Evolutionary conservation across 2,329 filamentous ascomycete species (phyloP).

Genomic region (Trichoderma sp.): DNA sequence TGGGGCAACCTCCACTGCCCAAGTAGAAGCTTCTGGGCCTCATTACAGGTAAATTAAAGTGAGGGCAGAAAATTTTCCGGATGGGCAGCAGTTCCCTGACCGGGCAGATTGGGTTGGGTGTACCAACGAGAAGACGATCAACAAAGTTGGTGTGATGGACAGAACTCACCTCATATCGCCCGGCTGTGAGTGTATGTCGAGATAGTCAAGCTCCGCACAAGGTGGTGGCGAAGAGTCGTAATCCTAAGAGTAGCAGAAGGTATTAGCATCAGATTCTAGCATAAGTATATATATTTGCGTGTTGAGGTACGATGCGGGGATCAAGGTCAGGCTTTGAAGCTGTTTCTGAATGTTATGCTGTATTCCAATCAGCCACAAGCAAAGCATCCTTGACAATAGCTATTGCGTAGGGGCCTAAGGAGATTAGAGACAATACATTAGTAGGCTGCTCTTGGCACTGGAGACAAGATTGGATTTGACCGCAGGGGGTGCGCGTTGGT

Average conservation of each 20-base stretch:
- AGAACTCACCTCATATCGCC: conserved; percentile 55
- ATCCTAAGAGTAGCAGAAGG: conserved; percentile 42
- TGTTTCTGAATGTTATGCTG: not conserved
- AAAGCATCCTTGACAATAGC: not conserved
- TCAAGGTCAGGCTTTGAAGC: not conserved
- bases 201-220: conserved; percentile 49
- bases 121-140: conserved; percentile 1
- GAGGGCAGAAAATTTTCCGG: not conserved
- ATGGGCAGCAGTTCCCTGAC: not conserved
- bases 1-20: not conserved
- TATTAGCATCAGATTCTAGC: conserved; percentile 27
- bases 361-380: not conserved
- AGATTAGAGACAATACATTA: not conserved
- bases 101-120: conserved; percentile 1
- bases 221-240: conserved; percentile 53
- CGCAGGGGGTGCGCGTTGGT: not conserved
- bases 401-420: conserved; percentile 3
- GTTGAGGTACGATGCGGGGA: not conserved
- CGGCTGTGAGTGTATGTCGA: conserved; percentile 48
- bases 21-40: not conserved
- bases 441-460: not conserved
- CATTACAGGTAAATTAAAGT: not conserved
- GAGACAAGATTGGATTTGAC: conserved; percentile 16
- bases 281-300: conserved; percentile 8
- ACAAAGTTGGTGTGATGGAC: conserved; percentile 7